These are phyloP conservation scores for Yamadazyma mexicana DNA, from an alignment of 1,139 yeast genomes.

Conservation along the genomic window DNA sequence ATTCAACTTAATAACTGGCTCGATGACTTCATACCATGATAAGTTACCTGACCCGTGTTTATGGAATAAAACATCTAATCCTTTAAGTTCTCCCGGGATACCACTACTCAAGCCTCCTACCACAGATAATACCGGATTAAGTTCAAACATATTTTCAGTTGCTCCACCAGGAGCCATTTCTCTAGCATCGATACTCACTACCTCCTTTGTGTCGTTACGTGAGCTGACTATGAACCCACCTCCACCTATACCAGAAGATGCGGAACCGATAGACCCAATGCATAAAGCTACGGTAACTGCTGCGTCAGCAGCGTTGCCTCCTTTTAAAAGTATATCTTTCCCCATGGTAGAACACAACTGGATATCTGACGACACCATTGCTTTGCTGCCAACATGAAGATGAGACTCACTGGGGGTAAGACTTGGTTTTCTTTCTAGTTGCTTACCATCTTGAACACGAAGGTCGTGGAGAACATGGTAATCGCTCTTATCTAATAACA, in stretches of 20 bases:
- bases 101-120: constrained; percentile 86
- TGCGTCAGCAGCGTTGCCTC: constrained; percentile 88
- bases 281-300: constrained; percentile 88
- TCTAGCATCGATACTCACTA: constrained; percentile 77
- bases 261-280: constrained; percentile 79
- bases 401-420: constrained; percentile 32
- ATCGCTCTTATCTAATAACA: background rate
- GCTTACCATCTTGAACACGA: constrained; percentile 4
- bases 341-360: constrained; percentile 74
- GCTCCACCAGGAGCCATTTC: constrained; percentile 79
- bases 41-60: constrained; percentile 70
- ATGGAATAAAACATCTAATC: constrained; percentile 61
- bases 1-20: constrained; percentile 74
- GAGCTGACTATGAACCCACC: constrained; percentile 76
- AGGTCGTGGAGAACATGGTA: constrained; percentile 6
- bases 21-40: constrained; percentile 69
- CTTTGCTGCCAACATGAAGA: constrained; percentile 36
- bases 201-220: constrained; percentile 36
- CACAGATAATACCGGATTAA: constrained; percentile 46
- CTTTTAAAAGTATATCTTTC: constrained; percentile 55
- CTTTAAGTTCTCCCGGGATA: constrained; percentile 88
- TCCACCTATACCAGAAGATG: constrained; percentile 94
- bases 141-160: constrained; percentile 63
- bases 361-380: constrained; percentile 79
- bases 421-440: constrained; percentile 24